Evolutionary conservation across 352 stramenopile genomes (phyloP), one percentile per base, ranked within the genome.

Genomic region (Phytophthora citrophthora): DNA sequence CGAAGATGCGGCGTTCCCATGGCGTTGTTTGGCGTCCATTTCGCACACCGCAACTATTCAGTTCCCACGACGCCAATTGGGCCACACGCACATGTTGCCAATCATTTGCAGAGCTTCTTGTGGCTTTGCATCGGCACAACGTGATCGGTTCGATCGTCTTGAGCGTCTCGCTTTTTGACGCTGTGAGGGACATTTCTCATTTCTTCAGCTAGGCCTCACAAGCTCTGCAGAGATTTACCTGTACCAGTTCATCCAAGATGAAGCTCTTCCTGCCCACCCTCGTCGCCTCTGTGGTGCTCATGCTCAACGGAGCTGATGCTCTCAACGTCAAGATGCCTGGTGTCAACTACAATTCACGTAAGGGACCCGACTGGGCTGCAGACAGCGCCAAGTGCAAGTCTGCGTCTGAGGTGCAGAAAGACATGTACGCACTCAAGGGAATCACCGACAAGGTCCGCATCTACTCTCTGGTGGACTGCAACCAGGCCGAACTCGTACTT

Each of bases 281-380:
- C 43, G 16, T 72, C 34, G 58, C 64, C 11, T 54, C 58, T 1
- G 40, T 47, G 39, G 31, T 69, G 46, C 40, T 76, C 34, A n/a
- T 72, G 41, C 32, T 61, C 16, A 20, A 40, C 3, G 40, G 54
- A 26, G 34, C 50, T 20, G 52, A 83, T 20, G 73, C 65, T 39
- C 64, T 85, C 43, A 82, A 83, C 50, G 77, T 88, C 44, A 79
- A 72, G 31, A 70, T 93, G 53, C 76, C 81, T 26, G 83, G 85
- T n/a, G 64, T 91, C 57, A 91, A 93, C 74, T 93, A 91, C 72
- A 90, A 88, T 71, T 70, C 79, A 15, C 81, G 82, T 41, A 88
- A 81, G 50, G 79, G 68, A 0, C 67, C 74, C 3, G 81, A 91
- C 46, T 91, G 78, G 78, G 63, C 60, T 0, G 5, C 76, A 4